These are phyloP conservation scores for Solanum stenotomum DNA, from an alignment of 257 asterid genomes.

Conservation along the genomic window DNA sequence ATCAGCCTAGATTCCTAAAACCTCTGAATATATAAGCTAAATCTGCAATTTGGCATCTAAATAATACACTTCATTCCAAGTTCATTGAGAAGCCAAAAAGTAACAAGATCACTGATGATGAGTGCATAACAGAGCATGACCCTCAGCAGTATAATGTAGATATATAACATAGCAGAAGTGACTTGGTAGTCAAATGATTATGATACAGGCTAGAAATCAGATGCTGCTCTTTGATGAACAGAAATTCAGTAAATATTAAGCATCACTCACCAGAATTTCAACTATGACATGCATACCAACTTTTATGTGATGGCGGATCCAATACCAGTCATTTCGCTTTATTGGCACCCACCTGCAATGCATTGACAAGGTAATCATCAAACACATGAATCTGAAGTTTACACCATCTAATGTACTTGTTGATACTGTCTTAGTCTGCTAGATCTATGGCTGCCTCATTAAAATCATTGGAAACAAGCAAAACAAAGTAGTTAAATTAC, in stretches of 20 bases:
- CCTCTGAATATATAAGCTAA: neutral
- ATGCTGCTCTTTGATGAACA: neutral
- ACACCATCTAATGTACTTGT: neutral
- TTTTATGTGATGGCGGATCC: conserved; percentile 98
- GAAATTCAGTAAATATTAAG: conserved; percentile 1
- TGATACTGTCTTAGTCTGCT: neutral
- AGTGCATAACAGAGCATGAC: neutral
- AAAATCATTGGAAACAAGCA: neutral
- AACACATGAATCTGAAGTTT: neutral
- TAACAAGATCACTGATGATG: neutral
- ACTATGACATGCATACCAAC: conserved; percentile 86
- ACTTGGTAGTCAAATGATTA: neutral
- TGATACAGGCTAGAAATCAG: neutral
- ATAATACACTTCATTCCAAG: neutral
- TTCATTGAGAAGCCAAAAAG: neutral
- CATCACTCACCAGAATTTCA: conserved; percentile 73
- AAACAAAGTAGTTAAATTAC: neutral
- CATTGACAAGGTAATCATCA: neutral
- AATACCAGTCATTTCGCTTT: conserved; percentile 96
- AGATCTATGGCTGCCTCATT: neutral
- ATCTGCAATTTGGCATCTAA: neutral
- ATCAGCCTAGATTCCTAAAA: neutral
- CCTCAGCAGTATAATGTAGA: neutral
- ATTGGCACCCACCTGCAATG: conserved; percentile 85
- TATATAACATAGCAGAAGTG: neutral